phyloP scores from a whole-genome alignment of 257 asterid species.

The Ajuga chamaepitys region DNA sequence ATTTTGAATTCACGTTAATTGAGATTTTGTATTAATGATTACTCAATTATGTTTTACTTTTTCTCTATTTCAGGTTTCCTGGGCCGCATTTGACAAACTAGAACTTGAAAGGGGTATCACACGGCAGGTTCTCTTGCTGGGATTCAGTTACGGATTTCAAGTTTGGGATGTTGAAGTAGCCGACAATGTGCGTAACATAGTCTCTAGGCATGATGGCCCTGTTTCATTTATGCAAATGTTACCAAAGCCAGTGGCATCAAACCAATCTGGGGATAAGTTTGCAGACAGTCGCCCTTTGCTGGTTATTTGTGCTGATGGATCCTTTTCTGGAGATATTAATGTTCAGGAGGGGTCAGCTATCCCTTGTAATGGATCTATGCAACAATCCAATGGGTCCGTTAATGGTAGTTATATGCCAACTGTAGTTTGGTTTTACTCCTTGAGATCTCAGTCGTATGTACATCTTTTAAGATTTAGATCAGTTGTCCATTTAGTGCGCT shows the following conservation, averaged over 20 bases:
- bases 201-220: conserved; percentile 83
- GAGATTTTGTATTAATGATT: neutral
- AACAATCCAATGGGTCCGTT: conserved; percentile 31
- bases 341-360: conserved; percentile 33
- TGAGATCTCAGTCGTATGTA: conserved; percentile 73
- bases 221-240: conserved; percentile 71
- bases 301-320: conserved; percentile 70
- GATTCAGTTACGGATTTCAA: conserved; percentile 73
- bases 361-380: conserved; percentile 41
- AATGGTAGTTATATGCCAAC: conserved; percentile 50
- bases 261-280: conserved; percentile 48
- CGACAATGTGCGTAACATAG: conserved; percentile 69
- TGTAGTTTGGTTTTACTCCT: conserved; percentile 83
- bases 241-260: conserved; percentile 50
- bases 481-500: conserved; percentile 70
- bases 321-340: conserved; percentile 55
- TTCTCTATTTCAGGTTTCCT: conserved; percentile 49
- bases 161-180: conserved; percentile 93
- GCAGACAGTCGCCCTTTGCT: conserved; percentile 68
- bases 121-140: conserved; percentile 51
- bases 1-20: neutral
- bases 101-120: conserved; percentile 41
- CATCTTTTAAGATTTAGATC: conserved; percentile 78
- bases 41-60: conserved; percentile 4
- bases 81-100: conserved; percentile 67